Conservation (phyloP, 1,284 basidiomycete genomes). For the Pisolithus thermaeus region DNA sequence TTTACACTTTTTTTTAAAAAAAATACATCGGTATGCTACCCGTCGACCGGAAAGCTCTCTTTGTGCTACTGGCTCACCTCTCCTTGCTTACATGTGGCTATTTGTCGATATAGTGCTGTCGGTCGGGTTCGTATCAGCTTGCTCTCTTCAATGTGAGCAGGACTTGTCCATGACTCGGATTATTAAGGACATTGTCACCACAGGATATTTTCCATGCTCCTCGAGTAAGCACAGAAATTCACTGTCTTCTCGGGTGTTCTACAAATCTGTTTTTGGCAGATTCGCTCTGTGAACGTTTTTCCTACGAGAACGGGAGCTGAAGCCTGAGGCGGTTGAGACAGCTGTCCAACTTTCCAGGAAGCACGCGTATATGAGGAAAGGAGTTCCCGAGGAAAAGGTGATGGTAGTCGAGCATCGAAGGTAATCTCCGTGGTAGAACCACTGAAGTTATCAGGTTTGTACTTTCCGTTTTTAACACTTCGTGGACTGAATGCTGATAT, state of each 20-base stretch:
- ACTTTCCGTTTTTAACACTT: neutral
- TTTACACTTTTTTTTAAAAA: conserved; percentile 33
- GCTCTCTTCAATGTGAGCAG: neutral
- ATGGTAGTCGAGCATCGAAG: conserved; percentile 77
- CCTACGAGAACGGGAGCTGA: conserved; percentile 99
- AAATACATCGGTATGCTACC: conserved; percentile 96
- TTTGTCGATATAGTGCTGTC: conserved; percentile 54
- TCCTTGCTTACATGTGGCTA: conserved; percentile 4
- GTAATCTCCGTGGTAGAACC: conserved; percentile 96
- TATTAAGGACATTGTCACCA: conserved; percentile 92
- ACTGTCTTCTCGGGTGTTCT: conserved; percentile 95
- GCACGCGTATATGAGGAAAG: conserved; percentile 89
- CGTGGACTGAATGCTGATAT: neutral
- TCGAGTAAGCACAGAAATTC: conserved; percentile 83
- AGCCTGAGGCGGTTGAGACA: conserved; percentile 77
- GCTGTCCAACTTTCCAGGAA: conserved; percentile 81
- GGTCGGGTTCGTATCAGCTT: conserved; percentile 40
- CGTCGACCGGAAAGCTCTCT: conserved; percentile 80
- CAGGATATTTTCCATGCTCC: conserved; percentile 74
- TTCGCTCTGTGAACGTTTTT: conserved; percentile 92
- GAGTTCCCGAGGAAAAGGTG: conserved; percentile 78
- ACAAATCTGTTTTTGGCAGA: conserved; percentile 86
- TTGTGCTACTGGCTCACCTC: conserved; percentile 1
- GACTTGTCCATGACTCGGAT: neutral
- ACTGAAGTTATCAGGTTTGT: conserved; percentile 74